A percentile compares a stretch with the other conserved stretches of the same genome.
Conservation (phyloP, 179 eudicot species). For the Beta lomatogona region DNA sequence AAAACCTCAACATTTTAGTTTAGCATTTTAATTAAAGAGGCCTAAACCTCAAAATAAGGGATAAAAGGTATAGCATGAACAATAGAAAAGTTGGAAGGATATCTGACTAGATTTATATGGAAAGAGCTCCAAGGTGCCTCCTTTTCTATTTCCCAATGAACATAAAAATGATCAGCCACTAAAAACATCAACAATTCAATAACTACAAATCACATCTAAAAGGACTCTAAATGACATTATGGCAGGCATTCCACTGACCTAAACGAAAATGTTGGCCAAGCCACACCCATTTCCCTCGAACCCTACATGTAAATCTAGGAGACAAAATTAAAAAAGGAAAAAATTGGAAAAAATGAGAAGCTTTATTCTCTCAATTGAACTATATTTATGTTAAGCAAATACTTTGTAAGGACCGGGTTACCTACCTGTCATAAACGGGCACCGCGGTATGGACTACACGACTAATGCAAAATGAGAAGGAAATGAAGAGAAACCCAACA, state of each 20-base stretch:
- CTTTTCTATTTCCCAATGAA: conserved; percentile 23
- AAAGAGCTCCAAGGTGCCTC: conserved; percentile 16
- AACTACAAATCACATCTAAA: conserved; percentile 28
- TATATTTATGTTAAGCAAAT: conserved; percentile 86
- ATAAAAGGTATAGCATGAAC: too few species aligned
- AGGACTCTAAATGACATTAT: conserved; percentile 23
- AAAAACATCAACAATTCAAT: conserved; percentile 20
- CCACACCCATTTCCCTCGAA: conserved; percentile 18
- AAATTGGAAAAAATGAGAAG: conserved; percentile 4
- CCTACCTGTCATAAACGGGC: conserved; percentile 53
- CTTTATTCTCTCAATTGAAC: conserved; percentile 57
- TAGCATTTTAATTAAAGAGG: too few species aligned
- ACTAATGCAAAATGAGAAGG: conserved; percentile 29
- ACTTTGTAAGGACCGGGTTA: conserved; percentile 46
- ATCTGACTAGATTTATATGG: neutral
- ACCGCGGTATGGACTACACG: conserved; percentile 41
- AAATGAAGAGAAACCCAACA: conserved; percentile 6
- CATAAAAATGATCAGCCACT: conserved; percentile 31
- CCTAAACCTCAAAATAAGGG: too few species aligned
- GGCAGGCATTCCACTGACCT: conserved; percentile 25
- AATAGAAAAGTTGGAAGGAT: neutral
- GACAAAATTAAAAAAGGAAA: conserved; percentile 14
- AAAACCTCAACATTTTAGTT: too few species aligned
- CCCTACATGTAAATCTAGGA: conserved; percentile 31
- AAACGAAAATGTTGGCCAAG: conserved; percentile 16